A percentile compares a stretch with the other conserved stretches of the same genome.
Evolutionary conservation across 2,329 filamentous ascomycete genomes (phyloP).

Genomic region (Clonostachys chloroleuca): DNA sequence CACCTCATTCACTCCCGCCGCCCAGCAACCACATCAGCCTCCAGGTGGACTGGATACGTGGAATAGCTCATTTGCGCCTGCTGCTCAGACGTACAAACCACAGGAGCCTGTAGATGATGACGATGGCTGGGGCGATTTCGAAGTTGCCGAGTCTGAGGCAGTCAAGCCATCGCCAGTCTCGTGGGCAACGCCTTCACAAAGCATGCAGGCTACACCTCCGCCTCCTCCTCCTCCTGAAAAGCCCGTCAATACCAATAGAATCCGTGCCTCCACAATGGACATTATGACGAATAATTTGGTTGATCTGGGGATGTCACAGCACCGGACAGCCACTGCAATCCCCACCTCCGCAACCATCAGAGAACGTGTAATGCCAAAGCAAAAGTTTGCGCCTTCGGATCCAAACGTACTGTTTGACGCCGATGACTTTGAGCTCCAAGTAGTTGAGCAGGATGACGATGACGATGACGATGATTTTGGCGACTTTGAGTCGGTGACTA

Average conservation of each 20-base stretch:
- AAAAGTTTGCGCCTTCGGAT: conserved; percentile 20
- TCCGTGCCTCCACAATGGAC: conserved; percentile 47
- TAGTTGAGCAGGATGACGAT: conserved; percentile 31
- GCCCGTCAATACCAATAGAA: conserved; percentile 3
- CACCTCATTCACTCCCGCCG: not conserved
- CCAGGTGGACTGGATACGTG: conserved; percentile 9
- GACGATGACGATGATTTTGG: conserved; percentile 55
- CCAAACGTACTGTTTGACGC: conserved; percentile 65
- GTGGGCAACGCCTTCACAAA: not conserved
- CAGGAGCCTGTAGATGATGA: conserved; percentile 41
- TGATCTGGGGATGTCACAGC: conserved; percentile 9
- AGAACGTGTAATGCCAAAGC: conserved; percentile 10
- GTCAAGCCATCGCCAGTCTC: conserved; percentile 6
- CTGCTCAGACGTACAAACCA: conserved; percentile 3
- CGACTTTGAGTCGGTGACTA: conserved; percentile 48
- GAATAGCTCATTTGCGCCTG: conserved; percentile 9
- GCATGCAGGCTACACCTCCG: not conserved
- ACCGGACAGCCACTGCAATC: not conserved
- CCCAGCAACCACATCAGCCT: conserved; percentile 4
- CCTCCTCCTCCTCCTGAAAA: not conserved
- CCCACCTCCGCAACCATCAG: not conserved
- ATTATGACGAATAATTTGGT: conserved; percentile 49
- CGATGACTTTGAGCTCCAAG: conserved; percentile 43
- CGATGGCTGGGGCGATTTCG: conserved; percentile 66
- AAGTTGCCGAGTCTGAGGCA: conserved; percentile 40